phyloP scores from a whole-genome alignment of 306 rosid species.

The Cyclanthera cordifolia region DNA sequence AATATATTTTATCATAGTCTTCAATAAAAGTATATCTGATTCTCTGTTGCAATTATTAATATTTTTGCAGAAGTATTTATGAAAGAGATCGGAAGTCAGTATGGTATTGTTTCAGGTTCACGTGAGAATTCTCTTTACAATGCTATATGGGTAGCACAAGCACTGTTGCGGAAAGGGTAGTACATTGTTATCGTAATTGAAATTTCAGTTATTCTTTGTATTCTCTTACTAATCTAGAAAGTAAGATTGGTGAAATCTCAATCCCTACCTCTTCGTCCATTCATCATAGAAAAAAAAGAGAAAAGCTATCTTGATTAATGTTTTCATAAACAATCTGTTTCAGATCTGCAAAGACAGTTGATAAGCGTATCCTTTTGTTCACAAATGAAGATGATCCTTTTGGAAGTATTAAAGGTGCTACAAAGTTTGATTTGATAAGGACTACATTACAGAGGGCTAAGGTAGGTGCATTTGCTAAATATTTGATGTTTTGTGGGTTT shows the following conservation, averaged over 20 bases:
- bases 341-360: conserved; percentile 66
- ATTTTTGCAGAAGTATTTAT: conserved; percentile 50
- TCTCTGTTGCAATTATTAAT: conserved; percentile 8
- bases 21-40: neutral
- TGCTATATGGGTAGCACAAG: conserved; percentile 90
- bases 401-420: conserved; percentile 50
- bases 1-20: neutral
- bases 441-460: conserved; percentile 82
- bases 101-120: conserved; percentile 57
- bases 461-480: conserved; percentile 22
- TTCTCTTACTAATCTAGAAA: neutral
- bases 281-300: neutral
- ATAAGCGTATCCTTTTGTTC: conserved; percentile 73
- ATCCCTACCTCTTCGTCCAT: neutral
- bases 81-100: conserved; percentile 64
- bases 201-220: neutral
- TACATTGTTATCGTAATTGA: neutral
- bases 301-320: neutral
- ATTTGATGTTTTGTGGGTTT: conserved; percentile 15
- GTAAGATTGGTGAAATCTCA: neutral
- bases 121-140: conserved; percentile 81
- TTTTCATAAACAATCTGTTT: conserved; percentile 13
- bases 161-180: conserved; percentile 86
- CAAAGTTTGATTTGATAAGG: conserved; percentile 69
- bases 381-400: conserved; percentile 96